Evolutionary conservation across 371 early-diverging fungal species (phyloP).

Genomic region (Chytridium lagenaria): DNA sequence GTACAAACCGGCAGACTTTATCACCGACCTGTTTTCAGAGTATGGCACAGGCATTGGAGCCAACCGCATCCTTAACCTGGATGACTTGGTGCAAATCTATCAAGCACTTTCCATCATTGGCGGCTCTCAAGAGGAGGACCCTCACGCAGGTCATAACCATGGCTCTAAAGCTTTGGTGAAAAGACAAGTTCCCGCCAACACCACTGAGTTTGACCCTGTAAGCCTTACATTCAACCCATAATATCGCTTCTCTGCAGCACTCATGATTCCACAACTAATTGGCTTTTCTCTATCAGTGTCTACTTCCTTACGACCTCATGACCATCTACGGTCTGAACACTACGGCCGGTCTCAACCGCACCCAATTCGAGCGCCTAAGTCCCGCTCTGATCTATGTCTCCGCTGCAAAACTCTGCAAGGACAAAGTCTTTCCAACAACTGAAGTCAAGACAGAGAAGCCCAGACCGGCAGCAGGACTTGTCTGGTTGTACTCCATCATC

Average conservation of each 20-base stretch:
- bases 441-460: neutral
- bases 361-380: neutral
- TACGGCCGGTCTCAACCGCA: neutral
- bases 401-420: conserved; percentile 15
- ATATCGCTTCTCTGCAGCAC: no score
- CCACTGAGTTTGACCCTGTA: neutral
- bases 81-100: conserved; percentile 1
- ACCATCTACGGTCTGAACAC: conserved; percentile 9
- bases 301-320: conserved; percentile 15
- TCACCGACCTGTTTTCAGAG: conserved; percentile 11
- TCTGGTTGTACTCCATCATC: conserved; percentile 5
- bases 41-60: conserved; percentile 8
- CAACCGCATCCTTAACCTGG: neutral
- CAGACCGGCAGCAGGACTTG: neutral
- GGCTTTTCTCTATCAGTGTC: no score
- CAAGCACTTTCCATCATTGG: conserved; percentile 5
- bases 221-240: neutral
- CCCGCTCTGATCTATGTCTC: conserved; percentile 17
- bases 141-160: conserved; percentile 9
- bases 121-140: neutral
- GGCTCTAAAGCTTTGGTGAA: neutral
- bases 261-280: no score
- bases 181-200: neutral
- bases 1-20: neutral
- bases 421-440: neutral